Percentiles rank a stretch among this genome's conserved stretches.
These are phyloP conservation scores for Parsonsia alboflavescens DNA, from an alignment of 257 asterid genomes.

Conservation along the genomic window DNA sequence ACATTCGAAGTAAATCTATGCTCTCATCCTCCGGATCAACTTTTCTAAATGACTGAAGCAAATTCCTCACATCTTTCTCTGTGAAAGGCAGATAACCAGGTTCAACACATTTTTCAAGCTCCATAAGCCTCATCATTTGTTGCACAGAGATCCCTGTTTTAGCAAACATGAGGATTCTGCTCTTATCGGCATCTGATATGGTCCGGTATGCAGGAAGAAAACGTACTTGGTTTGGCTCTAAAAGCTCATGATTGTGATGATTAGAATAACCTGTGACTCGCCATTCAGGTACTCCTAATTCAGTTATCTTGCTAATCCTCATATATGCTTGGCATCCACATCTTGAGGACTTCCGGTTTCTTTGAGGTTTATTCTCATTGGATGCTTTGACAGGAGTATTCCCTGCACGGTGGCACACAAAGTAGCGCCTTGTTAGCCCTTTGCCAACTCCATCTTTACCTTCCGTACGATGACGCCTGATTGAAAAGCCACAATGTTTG, in stretches of 20 bases:
- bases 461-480: slow-evolving; percentile 92
- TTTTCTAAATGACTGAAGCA: slow-evolving; percentile 83
- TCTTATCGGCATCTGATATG: slow-evolving; percentile 85
- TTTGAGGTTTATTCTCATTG: slow-evolving; percentile 66
- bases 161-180: slow-evolving; percentile 86
- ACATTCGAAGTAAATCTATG: slow-evolving; percentile 83
- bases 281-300: slow-evolving; percentile 83
- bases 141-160: slow-evolving; percentile 97
- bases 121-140: slow-evolving; percentile 95
- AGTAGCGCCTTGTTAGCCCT: slow-evolving; percentile 94
- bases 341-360: slow-evolving; percentile 89
- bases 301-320: slow-evolving; percentile 87
- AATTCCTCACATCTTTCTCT: slow-evolving; percentile 93
- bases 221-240: slow-evolving; percentile 94
- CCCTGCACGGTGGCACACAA: slow-evolving; percentile 98
- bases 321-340: slow-evolving; percentile 98
- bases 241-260: slow-evolving; percentile 93
- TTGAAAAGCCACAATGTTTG: slow-evolving; percentile 81
- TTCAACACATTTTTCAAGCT: slow-evolving; percentile 86
- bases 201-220: slow-evolving; percentile 97
- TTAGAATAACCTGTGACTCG: slow-evolving; percentile 83
- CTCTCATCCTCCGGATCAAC: slow-evolving; percentile 87
- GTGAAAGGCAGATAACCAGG: slow-evolving; percentile 94
- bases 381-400: slow-evolving; percentile 75
- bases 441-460: slow-evolving; percentile 98